Evolutionary conservation across 2,329 filamentous ascomycete species (phyloP), one percentile per base, ranked within the genome.

Genomic region (Clarireedia homoeocarpa): DNA sequence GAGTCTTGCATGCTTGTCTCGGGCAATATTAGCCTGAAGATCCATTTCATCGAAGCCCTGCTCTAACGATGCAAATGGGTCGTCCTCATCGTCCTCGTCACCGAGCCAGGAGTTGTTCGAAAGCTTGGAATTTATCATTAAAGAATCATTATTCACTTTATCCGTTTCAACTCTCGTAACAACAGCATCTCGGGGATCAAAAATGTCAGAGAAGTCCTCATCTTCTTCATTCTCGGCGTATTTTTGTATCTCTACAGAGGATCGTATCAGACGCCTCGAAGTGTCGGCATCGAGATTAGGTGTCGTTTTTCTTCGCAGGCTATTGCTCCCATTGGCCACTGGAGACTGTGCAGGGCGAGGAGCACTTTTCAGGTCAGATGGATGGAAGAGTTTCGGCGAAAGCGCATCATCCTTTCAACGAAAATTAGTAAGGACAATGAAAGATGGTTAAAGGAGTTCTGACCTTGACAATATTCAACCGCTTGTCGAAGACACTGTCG

Each of bases 41-140:
- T 99, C 92, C 81, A 96, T 91, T 69, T 96, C 91, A 65, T 96
- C 92, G 71, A 96, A 89, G 3, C 90, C 91, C 62, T 96, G 94
- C 66, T 99, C 94, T 67, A 99, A 82, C 58, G 91, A 89, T 6
- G 94, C 94, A 72, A 99, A 99, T 0, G 94, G 94, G 66, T 99
- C 94, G 65, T 97, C 91, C 62, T 96, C 92, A 53, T 95, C 90
- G 63, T 92, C 89, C 58, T 91, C 87, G 62, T 95, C 90, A 7
- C 90, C 90, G 20, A 95, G 80, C 91, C 90, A 95, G 1, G 89
- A 92, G 64, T 85, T 88, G 64, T 84, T 90, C 0, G 90, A 94
- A 14, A 95, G 77, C 66, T 94, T 92, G 1, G 91, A 95, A 62
- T 92, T 82, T 30, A 96, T 80, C 84, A 96, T 91, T 46, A 97